phyloP scores from a whole-genome alignment of 495 filamentous ascomycete genomes.

The Staphylotrichum tortipilum region DNA sequence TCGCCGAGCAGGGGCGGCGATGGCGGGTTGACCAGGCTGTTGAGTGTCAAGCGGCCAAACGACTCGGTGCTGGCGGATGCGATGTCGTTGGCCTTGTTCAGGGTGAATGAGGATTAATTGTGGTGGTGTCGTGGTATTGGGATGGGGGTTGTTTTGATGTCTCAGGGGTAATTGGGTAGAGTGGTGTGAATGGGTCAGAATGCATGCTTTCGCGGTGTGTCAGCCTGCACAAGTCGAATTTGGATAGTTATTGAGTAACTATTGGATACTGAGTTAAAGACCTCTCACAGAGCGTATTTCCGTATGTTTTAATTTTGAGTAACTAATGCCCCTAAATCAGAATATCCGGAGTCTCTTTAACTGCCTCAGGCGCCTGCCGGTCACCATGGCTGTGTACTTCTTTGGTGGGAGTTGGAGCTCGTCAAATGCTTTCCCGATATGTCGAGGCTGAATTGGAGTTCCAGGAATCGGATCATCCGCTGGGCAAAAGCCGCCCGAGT shows the following conservation, averaged over 20 bases:
- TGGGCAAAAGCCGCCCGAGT: too few species aligned
- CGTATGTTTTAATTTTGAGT: too few species aligned
- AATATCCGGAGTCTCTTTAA: background rate
- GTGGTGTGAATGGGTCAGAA: background rate
- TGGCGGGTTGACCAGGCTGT: constrained; percentile 18
- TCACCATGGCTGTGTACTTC: background rate
- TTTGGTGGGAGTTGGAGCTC: background rate
- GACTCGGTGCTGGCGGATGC: constrained; percentile 23
- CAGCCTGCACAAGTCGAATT: too few species aligned
- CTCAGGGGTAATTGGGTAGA: background rate
- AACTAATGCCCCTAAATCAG: background rate
- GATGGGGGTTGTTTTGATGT: background rate
- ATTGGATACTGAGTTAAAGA: too few species aligned
- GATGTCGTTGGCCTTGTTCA: constrained; percentile 26
- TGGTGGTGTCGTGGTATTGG: too few species aligned
- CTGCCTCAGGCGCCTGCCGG: background rate
- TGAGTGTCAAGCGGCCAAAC: constrained; percentile 23
- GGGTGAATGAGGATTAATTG: constrained; percentile 5
- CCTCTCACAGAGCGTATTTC: too few species aligned
- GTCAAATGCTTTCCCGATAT: background rate
- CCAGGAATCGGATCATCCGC: background rate
- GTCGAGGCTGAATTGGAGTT: background rate
- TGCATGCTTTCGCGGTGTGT: background rate
- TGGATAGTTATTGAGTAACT: too few species aligned
- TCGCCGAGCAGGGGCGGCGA: constrained; percentile 4